phyloP scores from a whole-genome alignment of 495 filamentous ascomycete species.

The Neohortaea acidophila region DNA sequence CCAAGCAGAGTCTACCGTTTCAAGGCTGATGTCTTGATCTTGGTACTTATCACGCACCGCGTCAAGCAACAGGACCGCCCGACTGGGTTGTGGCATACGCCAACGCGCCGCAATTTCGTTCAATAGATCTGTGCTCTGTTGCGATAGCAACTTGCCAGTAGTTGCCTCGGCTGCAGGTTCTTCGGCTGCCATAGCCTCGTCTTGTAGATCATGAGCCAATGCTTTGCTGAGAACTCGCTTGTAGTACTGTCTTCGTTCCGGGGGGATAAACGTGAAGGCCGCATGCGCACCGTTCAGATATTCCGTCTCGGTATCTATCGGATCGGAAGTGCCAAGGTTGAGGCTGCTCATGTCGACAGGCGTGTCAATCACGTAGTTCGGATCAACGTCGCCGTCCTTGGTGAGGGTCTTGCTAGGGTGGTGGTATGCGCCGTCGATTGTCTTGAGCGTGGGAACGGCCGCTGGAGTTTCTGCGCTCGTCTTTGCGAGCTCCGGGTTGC shows the following conservation, averaged over 20 bases:
- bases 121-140: constrained; percentile 66
- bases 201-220: constrained; percentile 50
- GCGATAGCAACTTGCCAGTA: constrained; percentile 56
- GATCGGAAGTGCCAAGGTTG: constrained; percentile 41
- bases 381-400: constrained; percentile 28
- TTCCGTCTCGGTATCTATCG: constrained; percentile 23
- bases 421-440: constrained; percentile 37
- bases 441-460: constrained; percentile 11
- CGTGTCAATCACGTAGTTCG: constrained; percentile 59
- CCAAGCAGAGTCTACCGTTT: constrained; percentile 70
- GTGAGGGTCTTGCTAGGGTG: constrained; percentile 45
- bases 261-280: constrained; percentile 71
- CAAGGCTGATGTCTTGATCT: constrained; percentile 65
- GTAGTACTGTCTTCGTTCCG: constrained; percentile 69
- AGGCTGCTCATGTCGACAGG: constrained; percentile 61
- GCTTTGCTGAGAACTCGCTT: constrained; percentile 61
- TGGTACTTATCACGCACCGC: constrained; percentile 71
- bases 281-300: constrained; percentile 33
- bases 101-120: constrained; percentile 76
- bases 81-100: constrained; percentile 74
- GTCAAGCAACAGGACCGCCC: constrained; percentile 71
- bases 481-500: constrained; percentile 74
- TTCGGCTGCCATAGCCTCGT: constrained; percentile 38
- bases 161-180: constrained; percentile 37
- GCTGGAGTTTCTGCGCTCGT: constrained; percentile 36